A percentile compares a stretch with the other conserved stretches of the same genome.
These are phyloP conservation scores for Poa annua DNA, from an alignment of 176 grass and related monocot species.

Conservation along the genomic window DNA sequence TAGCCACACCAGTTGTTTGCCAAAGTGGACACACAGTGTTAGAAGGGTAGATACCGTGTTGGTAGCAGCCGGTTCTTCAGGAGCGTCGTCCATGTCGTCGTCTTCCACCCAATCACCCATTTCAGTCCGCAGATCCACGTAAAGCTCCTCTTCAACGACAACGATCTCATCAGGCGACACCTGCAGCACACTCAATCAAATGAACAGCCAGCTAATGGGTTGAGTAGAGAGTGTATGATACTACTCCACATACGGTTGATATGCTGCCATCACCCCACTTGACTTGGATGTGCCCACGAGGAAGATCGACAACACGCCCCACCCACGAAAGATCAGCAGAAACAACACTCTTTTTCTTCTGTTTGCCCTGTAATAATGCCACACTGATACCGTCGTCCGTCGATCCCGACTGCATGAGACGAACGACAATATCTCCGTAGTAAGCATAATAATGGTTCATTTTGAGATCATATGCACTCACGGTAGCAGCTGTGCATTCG, in stretches of 20 bases:
- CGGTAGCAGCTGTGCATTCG: not conserved
- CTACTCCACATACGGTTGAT: not conserved
- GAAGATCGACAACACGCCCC: not conserved
- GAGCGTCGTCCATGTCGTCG: not conserved
- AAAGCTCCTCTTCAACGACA: not conserved
- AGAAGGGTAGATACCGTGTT: not conserved
- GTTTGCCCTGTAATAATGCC: not conserved
- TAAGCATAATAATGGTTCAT: not conserved
- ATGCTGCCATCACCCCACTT: not conserved
- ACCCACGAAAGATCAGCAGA: not conserved
- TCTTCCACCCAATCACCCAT: not conserved
- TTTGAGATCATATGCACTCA: slow-evolving; percentile 8
- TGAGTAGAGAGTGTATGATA: not conserved
- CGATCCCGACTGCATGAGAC: not conserved
- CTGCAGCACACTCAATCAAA: not conserved
- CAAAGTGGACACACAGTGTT: not conserved
- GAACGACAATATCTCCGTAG: slow-evolving; percentile 7
- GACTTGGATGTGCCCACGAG: not conserved
- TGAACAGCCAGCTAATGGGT: not conserved
- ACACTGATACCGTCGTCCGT: too few relatives aligned
- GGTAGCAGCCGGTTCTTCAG: not conserved
- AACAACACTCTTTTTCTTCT: not conserved
- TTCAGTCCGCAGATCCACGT: not conserved
- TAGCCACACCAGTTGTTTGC: not conserved
- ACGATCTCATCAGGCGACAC: not conserved